A percentile compares a stretch with the other conserved stretches of the same genome.
phyloP scores from a whole-genome alignment of 176 grass and related monocot genomes.

The Oryza punctata region DNA sequence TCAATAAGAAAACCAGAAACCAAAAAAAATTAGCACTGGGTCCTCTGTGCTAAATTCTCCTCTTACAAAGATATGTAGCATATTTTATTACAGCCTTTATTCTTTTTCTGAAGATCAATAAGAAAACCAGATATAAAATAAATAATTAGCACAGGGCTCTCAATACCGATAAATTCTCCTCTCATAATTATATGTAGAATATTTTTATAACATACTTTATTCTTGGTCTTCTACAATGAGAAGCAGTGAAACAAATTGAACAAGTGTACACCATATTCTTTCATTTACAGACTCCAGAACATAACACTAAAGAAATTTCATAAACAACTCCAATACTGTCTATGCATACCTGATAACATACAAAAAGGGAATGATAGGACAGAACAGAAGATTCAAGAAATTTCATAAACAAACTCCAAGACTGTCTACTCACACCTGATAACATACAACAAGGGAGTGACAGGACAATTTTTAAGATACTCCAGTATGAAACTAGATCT shows the following conservation, averaged over 20 bases:
- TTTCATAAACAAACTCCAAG: neutral
- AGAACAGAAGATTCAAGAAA: neutral
- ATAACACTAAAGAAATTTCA: neutral
- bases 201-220: no score
- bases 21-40: neutral
- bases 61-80: no score
- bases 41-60: neutral
- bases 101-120: no score
- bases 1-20: constrained; percentile 27
- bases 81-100: no score
- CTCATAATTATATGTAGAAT: no score
- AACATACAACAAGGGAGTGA: neutral
- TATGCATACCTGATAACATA: no score
- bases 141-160: no score
- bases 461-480: neutral
- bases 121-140: no score
- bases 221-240: neutral
- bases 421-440: no score
- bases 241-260: neutral
- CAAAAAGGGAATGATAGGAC: no score
- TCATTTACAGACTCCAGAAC: neutral
- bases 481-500: neutral
- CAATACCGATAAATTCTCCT: no score
- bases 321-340: neutral
- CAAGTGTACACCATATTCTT: neutral